Evolutionary conservation across 2,329 filamentous ascomycete species (phyloP).

Genomic region (Diaporthe sp.): DNA sequence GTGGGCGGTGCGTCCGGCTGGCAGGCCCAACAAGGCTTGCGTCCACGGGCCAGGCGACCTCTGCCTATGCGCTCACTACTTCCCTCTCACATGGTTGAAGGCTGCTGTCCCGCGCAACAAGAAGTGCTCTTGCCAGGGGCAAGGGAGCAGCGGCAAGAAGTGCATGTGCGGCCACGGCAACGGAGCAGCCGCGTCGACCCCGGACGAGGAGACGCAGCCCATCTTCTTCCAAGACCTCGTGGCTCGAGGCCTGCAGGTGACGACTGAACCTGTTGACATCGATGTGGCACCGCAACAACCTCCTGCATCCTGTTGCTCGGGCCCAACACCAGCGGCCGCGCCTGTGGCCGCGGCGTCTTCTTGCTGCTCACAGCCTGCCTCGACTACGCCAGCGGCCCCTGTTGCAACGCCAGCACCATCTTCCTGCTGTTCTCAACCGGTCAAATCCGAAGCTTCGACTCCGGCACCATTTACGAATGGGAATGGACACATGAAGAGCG

Average conservation of each 20-base stretch:
- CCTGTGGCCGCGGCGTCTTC: conserved; percentile 4
- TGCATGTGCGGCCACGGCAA: conserved; percentile 37
- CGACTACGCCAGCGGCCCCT: neutral
- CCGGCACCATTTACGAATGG: conserved; percentile 27
- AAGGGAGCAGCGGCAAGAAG: conserved; percentile 24
- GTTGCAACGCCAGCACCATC: conserved; percentile 4
- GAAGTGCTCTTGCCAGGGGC: conserved; percentile 63
- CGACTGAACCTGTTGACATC: conserved; percentile 47
- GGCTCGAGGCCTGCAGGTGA: conserved; percentile 42
- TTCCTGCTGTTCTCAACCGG: conserved; percentile 60
- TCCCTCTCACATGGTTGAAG: conserved; percentile 53
- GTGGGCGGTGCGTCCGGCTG: conserved; percentile 75
- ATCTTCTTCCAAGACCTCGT: conserved; percentile 42
- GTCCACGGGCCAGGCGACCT: conserved; percentile 76
- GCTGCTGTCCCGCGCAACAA: conserved; percentile 73
- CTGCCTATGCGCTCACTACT: conserved; percentile 63
- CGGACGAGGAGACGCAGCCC: conserved; percentile 41
- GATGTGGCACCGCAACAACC: conserved; percentile 48
- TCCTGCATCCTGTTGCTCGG: conserved; percentile 53
- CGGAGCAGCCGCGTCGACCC: conserved; percentile 42
- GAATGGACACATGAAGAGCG: conserved; percentile 43
- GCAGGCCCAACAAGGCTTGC: conserved; percentile 77
- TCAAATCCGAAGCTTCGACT: conserved; percentile 49
- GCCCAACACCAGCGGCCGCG: conserved; percentile 45
- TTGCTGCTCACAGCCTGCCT: conserved; percentile 34